Conservation (phyloP, 163 green algal genomes). For the Chlamydomonas reinhardtii region DNA sequence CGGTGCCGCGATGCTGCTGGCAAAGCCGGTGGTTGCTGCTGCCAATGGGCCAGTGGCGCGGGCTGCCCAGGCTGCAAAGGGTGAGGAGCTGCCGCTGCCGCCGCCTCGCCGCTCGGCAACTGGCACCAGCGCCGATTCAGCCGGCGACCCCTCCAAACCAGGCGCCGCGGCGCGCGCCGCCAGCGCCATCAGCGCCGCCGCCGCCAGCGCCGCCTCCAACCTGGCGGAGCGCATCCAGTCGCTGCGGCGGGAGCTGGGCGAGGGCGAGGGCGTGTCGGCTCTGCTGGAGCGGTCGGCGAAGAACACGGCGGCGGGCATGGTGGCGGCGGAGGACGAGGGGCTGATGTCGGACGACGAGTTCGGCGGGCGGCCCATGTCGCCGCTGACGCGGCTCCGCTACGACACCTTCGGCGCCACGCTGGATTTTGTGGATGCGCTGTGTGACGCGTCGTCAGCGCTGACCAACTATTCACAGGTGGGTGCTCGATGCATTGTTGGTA, state of each 20-base stretch:
- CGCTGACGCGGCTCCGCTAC: slow-evolving; percentile 69
- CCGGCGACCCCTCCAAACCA: too few relatives aligned
- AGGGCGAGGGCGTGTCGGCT: slow-evolving; percentile 75
- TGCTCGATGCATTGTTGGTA: too few relatives aligned
- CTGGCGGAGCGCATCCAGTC: slow-evolving; percentile 27
- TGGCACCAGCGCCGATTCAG: too few relatives aligned
- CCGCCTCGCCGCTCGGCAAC: too few relatives aligned
- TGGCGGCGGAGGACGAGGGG: slow-evolving; percentile 23
- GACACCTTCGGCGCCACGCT: slow-evolving; percentile 94
- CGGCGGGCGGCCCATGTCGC: slow-evolving; percentile 55
- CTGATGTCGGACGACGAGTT: slow-evolving; percentile 57
- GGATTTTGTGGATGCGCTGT: slow-evolving; percentile 96
- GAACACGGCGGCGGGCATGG: slow-evolving; percentile 12
- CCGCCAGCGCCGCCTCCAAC: background rate
- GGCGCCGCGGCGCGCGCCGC: background rate
- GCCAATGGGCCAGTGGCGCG: too few relatives aligned
- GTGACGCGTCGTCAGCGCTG: slow-evolving; percentile 84
- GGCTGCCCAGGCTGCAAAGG: too few relatives aligned
- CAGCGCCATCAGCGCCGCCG: background rate
- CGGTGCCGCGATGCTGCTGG: too few relatives aligned
- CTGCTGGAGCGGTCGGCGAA: slow-evolving; percentile 59
- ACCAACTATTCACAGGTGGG: slow-evolving; percentile 80
- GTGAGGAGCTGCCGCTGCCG: too few relatives aligned
- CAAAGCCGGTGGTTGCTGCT: too few relatives aligned
- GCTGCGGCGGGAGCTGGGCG: slow-evolving; percentile 71